A percentile compares a stretch with the other conserved stretches of the same genome.
These are phyloP conservation scores for Acer yangbiense DNA, from an alignment of 345 rosid genomes.

Conservation along the genomic window DNA sequence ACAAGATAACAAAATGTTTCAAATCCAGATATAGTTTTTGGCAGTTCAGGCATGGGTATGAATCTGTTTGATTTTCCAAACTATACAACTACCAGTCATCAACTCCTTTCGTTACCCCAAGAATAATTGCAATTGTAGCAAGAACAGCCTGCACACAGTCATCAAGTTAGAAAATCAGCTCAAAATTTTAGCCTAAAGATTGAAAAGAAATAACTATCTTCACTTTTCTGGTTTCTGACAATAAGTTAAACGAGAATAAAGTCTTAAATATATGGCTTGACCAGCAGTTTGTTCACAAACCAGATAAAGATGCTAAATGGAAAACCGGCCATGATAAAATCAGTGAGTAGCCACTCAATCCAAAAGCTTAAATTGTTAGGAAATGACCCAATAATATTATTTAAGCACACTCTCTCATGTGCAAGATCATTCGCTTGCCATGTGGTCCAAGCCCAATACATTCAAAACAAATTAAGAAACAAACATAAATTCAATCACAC, in stretches of 20 bases:
- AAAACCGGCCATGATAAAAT: background rate
- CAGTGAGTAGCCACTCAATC: background rate
- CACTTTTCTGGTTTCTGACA: background rate
- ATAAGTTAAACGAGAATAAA: background rate
- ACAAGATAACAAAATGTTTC: background rate
- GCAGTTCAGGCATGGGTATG: background rate
- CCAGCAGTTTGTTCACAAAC: background rate
- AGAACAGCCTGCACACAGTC: constrained; percentile 64
- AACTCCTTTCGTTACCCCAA: constrained; percentile 67
- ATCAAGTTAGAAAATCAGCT: background rate
- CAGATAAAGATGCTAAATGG: background rate
- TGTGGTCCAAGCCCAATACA: background rate
- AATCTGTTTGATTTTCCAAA: background rate
- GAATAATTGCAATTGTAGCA: constrained; percentile 66
- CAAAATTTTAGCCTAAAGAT: background rate
- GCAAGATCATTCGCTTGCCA: background rate
- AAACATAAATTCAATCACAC: background rate
- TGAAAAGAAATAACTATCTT: background rate
- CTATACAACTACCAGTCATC: constrained; percentile 49
- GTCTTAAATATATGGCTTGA: background rate
- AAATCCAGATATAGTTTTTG: background rate
- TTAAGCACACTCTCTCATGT: background rate
- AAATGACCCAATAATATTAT: background rate
- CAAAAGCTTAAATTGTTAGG: background rate
- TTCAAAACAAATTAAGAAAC: background rate